phyloP scores from a whole-genome alignment of 2,329 filamentous ascomycete species.

The Calonectria crousiana region DNA sequence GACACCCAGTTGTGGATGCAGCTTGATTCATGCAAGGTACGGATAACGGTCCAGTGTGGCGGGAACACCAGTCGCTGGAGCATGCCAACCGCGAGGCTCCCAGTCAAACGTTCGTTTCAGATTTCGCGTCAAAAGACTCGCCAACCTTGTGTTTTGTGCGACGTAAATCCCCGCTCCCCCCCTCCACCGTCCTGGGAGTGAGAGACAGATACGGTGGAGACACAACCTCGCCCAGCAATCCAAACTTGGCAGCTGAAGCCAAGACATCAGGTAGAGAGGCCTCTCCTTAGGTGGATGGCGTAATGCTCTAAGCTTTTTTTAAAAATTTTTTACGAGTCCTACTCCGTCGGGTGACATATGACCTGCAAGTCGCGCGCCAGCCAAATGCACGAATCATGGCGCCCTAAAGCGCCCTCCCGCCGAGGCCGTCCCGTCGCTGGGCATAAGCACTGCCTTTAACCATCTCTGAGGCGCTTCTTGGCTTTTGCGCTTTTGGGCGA shows the following conservation, averaged over 20 bases:
- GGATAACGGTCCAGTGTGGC: neutral
- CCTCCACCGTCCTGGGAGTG: neutral
- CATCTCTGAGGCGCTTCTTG: neutral
- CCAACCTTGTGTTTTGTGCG: neutral
- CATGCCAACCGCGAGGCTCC: neutral
- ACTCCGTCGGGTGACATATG: neutral
- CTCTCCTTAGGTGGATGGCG: neutral
- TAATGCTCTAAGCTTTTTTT: neutral
- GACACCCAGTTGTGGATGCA: neutral
- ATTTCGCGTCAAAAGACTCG: neutral
- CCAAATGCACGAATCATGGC: neutral
- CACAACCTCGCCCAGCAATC: neutral
- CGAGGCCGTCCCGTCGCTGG: neutral
- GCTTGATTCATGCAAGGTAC: slow-evolving; percentile 8
- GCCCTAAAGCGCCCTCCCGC: neutral
- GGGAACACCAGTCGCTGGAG: neutral
- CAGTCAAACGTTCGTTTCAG: neutral
- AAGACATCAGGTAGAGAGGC: neutral
- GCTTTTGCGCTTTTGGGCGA: slow-evolving; percentile 3
- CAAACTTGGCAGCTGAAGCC: neutral
- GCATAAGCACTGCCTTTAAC: slow-evolving; percentile 6
- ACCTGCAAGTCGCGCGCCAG: neutral
- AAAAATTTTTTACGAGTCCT: neutral
- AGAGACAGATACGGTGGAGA: neutral
- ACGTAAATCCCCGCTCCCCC: no score